Conservation (phyloP, 768 basidiomycete genomes). For the Pleurotus citrinopileatus region DNA sequence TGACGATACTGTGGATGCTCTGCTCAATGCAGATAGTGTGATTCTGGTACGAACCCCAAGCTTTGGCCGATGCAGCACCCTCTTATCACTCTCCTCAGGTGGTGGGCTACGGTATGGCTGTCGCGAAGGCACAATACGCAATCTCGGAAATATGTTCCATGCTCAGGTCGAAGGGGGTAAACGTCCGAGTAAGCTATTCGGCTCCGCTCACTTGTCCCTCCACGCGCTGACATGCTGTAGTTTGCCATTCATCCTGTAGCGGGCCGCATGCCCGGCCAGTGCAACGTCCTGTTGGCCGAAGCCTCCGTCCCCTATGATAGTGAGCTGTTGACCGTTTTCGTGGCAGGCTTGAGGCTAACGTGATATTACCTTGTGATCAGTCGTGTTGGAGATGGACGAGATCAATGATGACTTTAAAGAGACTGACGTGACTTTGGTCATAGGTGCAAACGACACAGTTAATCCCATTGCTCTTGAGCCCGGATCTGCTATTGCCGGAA, state of each 20-base stretch:
- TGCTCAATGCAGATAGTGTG: conserved; percentile 79
- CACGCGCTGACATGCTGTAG: conserved; percentile 16
- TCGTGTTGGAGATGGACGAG: conserved; percentile 92
- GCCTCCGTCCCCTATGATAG: conserved; percentile 90
- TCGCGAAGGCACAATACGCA: conserved; percentile 85
- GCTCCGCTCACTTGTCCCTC: not conserved
- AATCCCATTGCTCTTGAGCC: conserved; percentile 88
- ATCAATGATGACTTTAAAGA: conserved; percentile 90
- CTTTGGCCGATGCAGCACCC: no score
- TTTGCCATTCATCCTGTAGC: conserved; percentile 91
- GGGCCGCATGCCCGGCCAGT: conserved; percentile 91
- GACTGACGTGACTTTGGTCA: conserved; percentile 88
- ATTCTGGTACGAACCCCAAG: conserved; percentile 59
- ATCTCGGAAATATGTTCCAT: conserved; percentile 73
- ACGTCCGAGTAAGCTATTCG: conserved; percentile 51
- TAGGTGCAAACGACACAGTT: conserved; percentile 91
- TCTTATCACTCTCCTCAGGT: conserved; percentile 41
- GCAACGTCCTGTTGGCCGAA: conserved; percentile 88
- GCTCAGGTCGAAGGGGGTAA: conserved; percentile 70
- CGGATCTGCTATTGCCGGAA: conserved; percentile 85
- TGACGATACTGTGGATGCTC: conserved; percentile 78
- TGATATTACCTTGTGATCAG: conserved; percentile 33
- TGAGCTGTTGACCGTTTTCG: conserved; percentile 28
- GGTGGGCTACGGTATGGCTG: conserved; percentile 90
- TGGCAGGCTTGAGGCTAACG: not conserved